These are phyloP conservation scores for Penicillium sp. DNA, from an alignment of 2,329 filamentous ascomycete genomes.

Conservation along the genomic window DNA sequence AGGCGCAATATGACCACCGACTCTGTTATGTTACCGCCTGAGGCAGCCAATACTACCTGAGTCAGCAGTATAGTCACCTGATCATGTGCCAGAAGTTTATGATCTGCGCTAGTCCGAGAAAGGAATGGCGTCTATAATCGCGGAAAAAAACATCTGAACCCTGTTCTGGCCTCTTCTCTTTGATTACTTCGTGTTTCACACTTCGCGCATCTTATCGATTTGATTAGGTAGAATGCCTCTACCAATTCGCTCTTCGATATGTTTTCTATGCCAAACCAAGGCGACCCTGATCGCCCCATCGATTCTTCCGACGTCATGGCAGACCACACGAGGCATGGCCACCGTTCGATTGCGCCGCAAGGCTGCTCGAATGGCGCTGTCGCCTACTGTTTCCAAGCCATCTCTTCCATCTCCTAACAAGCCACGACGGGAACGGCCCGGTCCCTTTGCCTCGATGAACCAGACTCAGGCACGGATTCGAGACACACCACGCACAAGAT, in stretches of 20 bases:
- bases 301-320: constrained; percentile 19
- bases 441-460: constrained; percentile 55
- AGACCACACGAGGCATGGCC: constrained; percentile 27
- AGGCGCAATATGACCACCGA: background rate
- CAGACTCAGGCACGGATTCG: constrained; percentile 42
- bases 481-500: constrained; percentile 30
- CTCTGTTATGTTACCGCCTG: background rate
- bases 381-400: constrained; percentile 25
- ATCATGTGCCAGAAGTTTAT: background rate
- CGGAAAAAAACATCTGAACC: constrained; percentile 8
- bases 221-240: constrained; percentile 25
- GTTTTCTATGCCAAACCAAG: constrained; percentile 28
- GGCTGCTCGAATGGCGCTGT: constrained; percentile 33
- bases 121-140: constrained; percentile 3
- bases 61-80: background rate
- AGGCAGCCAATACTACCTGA: background rate
- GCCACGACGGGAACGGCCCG: constrained; percentile 39
- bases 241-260: constrained; percentile 24
- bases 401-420: constrained; percentile 22
- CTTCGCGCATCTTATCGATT: constrained; percentile 9
- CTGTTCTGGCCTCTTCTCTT: constrained; percentile 5
- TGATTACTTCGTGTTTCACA: background rate
- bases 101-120: constrained; percentile 5
- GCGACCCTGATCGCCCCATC: constrained; percentile 12
- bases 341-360: constrained; percentile 28